Evolutionary conservation across 805 yeast genomes (phyloP).

Genomic region (Dipodascopsis uninucleata): DNA sequence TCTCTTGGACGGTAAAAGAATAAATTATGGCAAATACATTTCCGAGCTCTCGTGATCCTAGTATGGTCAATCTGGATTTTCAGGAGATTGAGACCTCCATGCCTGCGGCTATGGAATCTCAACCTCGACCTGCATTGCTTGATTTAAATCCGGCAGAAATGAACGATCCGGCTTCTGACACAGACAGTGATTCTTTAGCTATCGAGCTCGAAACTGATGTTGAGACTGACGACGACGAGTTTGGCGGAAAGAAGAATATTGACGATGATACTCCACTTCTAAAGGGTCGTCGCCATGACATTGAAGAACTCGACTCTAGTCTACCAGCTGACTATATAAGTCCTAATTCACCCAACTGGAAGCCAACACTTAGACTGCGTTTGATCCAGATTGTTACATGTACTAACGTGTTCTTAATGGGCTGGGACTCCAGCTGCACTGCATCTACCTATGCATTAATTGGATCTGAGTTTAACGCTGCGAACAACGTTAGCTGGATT

Average conservation of each 20-base stretch:
- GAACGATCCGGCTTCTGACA: conserved; percentile 22
- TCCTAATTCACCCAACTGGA: conserved; percentile 27
- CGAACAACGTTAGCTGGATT: conserved; percentile 56
- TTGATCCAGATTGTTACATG: conserved; percentile 31
- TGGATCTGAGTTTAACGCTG: conserved; percentile 48
- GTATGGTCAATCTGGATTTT: too few species aligned
- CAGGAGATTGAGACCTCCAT: too few species aligned
- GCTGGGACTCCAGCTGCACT: conserved; percentile 49
- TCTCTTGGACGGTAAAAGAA: too few species aligned
- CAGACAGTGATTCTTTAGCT: conserved; percentile 28
- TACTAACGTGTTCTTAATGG: conserved; percentile 44
- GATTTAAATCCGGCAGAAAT: conserved; percentile 24
- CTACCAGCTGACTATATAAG: conserved; percentile 23
- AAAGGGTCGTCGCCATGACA: conserved; percentile 2
- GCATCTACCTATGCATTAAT: conserved; percentile 49
- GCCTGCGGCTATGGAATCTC: conserved; percentile 19
- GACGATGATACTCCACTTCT: conserved; percentile 16
- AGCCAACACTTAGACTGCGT: conserved; percentile 26
- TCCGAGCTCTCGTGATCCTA: too few species aligned
- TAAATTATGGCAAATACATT: too few species aligned
- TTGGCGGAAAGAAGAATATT: conserved; percentile 9
- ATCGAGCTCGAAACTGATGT: conserved; percentile 27
- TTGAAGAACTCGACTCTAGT: conserved; percentile 2
- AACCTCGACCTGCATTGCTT: conserved; percentile 7
- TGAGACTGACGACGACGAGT: conserved; percentile 16